A percentile compares a stretch with the other conserved stretches of the same genome.
These are phyloP conservation scores for Monosporozyma servazzii DNA, from an alignment of 805 yeast species.

Conservation along the genomic window DNA sequence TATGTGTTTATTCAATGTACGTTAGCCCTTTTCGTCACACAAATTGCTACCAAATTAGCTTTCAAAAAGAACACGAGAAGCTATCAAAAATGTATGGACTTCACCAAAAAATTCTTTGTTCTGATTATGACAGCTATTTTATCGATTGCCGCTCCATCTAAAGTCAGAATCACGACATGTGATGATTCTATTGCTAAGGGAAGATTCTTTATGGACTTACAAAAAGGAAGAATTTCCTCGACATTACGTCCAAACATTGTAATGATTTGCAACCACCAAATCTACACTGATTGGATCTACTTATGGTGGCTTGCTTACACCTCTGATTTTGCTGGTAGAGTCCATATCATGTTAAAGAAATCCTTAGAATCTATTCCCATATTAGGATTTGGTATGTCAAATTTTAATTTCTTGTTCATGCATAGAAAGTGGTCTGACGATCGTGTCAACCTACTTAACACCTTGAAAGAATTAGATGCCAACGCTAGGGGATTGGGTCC, in stretches of 20 bases:
- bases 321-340: slow-evolving; percentile 50
- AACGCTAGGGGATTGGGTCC: slow-evolving; percentile 51
- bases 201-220: slow-evolving; percentile 23
- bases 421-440: slow-evolving; percentile 84
- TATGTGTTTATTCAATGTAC: slow-evolving; percentile 30
- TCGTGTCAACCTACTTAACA: slow-evolving; percentile 45
- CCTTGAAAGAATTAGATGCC: slow-evolving; percentile 49
- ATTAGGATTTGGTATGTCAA: slow-evolving; percentile 78
- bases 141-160: slow-evolving; percentile 43
- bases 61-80: slow-evolving; percentile 22
- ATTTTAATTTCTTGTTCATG: slow-evolving; percentile 67
- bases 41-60: slow-evolving; percentile 30
- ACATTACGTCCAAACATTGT: slow-evolving; percentile 46
- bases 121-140: slow-evolving; percentile 43
- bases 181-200: slow-evolving; percentile 31
- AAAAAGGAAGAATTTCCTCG: slow-evolving; percentile 18
- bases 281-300: slow-evolving; percentile 88
- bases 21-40: slow-evolving; percentile 40
- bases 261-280: slow-evolving; percentile 82
- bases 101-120: slow-evolving; percentile 52
- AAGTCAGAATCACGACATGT: slow-evolving; percentile 42
- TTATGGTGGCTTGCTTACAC: slow-evolving; percentile 80
- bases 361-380: slow-evolving; percentile 63
- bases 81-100: slow-evolving; percentile 37
- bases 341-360: slow-evolving; percentile 71